Percentiles rank a stretch among this genome's conserved stretches.
These are phyloP conservation scores for Calonectria ilicicola DNA, from an alignment of 2,329 filamentous ascomycete genomes.

Conservation along the genomic window DNA sequence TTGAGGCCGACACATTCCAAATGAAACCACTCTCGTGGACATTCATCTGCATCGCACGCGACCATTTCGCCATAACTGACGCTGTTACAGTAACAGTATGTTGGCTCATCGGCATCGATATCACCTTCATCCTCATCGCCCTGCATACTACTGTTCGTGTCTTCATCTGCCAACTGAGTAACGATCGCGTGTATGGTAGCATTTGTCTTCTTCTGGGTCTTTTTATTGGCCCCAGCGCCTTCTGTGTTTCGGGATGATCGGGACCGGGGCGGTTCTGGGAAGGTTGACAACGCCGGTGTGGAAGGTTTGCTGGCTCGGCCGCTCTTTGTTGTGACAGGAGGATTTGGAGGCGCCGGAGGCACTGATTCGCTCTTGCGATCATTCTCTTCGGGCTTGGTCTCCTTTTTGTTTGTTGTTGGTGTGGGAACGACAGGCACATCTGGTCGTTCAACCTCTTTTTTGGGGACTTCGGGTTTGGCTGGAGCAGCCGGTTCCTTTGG, in stretches of 20 bases:
- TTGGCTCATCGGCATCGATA: constrained; percentile 77
- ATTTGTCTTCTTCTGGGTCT: constrained; percentile 70
- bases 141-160: constrained; percentile 56
- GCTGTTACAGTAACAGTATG: constrained; percentile 84
- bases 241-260: constrained; percentile 64
- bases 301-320: constrained; percentile 76
- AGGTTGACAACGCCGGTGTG: constrained; percentile 70
- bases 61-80: constrained; percentile 90
- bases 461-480: constrained; percentile 47
- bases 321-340: constrained; percentile 71
- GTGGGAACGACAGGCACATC: constrained; percentile 40
- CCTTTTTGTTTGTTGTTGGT: constrained; percentile 55
- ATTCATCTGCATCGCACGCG: constrained; percentile 80
- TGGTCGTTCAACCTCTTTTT: constrained; percentile 48
- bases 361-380: constrained; percentile 60
- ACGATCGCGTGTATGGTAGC: constrained; percentile 53
- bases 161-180: constrained; percentile 53
- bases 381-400: constrained; percentile 53
- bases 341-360: constrained; percentile 51
- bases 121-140: constrained; percentile 62
- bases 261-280: constrained; percentile 68
- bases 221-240: constrained; percentile 59
- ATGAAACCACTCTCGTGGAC: constrained; percentile 86
- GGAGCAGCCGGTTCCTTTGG: constrained; percentile 59
- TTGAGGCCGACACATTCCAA: constrained; percentile 84